phyloP scores from a whole-genome alignment of 176 grass and related monocot genomes.

The Microstegium vimineum region DNA sequence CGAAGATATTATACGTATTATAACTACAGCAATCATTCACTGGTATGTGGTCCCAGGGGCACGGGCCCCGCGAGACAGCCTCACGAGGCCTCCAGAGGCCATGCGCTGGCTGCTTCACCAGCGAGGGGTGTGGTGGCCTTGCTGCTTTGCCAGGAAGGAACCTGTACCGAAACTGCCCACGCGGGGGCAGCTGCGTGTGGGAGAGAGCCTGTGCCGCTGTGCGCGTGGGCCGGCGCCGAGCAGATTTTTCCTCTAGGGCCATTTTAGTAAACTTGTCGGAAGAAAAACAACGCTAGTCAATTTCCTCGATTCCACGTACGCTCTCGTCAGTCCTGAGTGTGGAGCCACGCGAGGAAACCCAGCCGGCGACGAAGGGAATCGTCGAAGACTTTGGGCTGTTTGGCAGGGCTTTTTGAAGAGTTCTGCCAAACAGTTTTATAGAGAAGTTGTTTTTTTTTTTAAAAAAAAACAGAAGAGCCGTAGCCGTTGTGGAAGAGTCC shows the following conservation, averaged over 20 bases:
- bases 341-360: conserved; percentile 7
- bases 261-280: background rate
- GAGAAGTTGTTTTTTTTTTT: too few relatives aligned
- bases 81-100: background rate
- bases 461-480: too few relatives aligned
- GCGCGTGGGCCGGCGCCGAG: too few relatives aligned
- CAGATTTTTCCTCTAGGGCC: background rate
- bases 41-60: background rate
- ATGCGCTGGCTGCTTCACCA: too few relatives aligned
- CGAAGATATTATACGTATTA: background rate
- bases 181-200: background rate
- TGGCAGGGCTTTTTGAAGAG: too few relatives aligned
- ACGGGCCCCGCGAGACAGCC: background rate
- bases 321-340: too few relatives aligned
- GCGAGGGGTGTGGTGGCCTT: too few relatives aligned
- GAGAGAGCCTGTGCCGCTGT: too few relatives aligned
- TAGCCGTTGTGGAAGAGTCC: too few relatives aligned
- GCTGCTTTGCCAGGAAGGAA: background rate
- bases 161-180: conserved; percentile 7
- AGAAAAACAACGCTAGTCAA: background rate
- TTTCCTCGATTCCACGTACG: conserved; percentile 4
- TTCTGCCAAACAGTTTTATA: too few relatives aligned
- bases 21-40: too few relatives aligned
- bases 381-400: too few relatives aligned
- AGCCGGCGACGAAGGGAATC: background rate